Percentiles rank a stretch among this genome's conserved stretches.
Conservation (phyloP, 2,329 filamentous ascomycete species). For the Pyricularia grisea region DNA sequence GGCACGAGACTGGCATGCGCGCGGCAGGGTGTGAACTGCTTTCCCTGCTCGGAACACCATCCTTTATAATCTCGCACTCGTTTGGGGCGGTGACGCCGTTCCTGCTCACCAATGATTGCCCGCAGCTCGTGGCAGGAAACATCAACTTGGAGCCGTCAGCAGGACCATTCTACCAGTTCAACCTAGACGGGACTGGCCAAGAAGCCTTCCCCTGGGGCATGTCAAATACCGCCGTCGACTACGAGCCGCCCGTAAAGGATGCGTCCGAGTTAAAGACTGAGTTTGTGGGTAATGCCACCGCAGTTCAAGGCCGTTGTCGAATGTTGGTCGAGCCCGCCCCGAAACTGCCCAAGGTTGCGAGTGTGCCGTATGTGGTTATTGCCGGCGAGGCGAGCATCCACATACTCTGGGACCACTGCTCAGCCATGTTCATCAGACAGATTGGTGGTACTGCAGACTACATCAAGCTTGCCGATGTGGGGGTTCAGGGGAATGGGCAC, state of each 20-base stretch:
- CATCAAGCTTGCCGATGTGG: neutral
- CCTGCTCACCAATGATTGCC: neutral
- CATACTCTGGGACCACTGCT: neutral
- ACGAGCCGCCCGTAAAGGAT: neutral
- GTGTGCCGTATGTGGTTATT: neutral
- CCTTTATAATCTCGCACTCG: neutral
- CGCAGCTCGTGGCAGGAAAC: neutral
- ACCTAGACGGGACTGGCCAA: neutral
- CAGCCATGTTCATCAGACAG: neutral
- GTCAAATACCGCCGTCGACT: neutral
- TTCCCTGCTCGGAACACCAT: neutral
- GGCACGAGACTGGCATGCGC: neutral
- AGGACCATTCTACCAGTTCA: neutral
- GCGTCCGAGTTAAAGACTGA: neutral
- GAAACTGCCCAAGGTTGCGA: neutral
- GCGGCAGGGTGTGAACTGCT: neutral
- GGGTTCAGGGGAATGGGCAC: neutral
- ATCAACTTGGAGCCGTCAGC: neutral
- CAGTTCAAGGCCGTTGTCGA: neutral
- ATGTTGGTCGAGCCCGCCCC: neutral
- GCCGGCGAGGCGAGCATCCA: neutral
- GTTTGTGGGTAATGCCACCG: neutral
- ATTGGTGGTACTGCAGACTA: neutral
- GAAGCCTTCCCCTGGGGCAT: neutral
- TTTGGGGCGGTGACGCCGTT: neutral